Conservation (phyloP, 1,284 basidiomycete species). For the Malassezia furfur region DNA sequence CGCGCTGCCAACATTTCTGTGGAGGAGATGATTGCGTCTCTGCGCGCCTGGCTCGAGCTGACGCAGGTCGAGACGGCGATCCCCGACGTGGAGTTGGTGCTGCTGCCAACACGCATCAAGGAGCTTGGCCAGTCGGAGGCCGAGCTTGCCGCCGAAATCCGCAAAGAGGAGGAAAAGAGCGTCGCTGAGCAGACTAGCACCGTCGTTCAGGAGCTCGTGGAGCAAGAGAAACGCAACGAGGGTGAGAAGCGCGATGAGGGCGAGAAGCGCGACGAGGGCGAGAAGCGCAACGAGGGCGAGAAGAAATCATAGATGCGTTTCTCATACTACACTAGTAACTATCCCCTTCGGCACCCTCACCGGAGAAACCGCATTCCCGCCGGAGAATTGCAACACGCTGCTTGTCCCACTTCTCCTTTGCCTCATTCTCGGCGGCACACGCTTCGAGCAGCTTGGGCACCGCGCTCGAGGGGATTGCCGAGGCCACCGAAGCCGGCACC, state of each 20-base stretch:
- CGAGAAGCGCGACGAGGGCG: slow-evolving; percentile 31
- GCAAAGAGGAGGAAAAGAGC: slow-evolving; percentile 19
- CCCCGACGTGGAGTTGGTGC: slow-evolving; percentile 11
- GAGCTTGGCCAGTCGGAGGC: slow-evolving; percentile 12
- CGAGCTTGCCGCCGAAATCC: slow-evolving; percentile 14
- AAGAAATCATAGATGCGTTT: neutral
- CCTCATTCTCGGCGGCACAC: slow-evolving; percentile 28
- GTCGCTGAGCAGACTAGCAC: slow-evolving; percentile 31
- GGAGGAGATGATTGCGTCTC: neutral
- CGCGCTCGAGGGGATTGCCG: slow-evolving; percentile 30
- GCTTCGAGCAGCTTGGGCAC: slow-evolving; percentile 32
- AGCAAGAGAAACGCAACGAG: slow-evolving; percentile 24
- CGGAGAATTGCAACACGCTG: slow-evolving; percentile 35
- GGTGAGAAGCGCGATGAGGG: slow-evolving; percentile 1
- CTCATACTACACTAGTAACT: slow-evolving; percentile 25
- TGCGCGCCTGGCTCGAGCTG: slow-evolving; percentile 1
- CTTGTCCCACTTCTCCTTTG: slow-evolving; percentile 33
- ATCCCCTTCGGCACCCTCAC: slow-evolving; percentile 44
- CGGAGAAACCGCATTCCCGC: slow-evolving; percentile 35
- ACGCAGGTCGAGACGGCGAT: neutral
- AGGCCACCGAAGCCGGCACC: slow-evolving; percentile 31
- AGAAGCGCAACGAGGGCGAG: slow-evolving; percentile 17
- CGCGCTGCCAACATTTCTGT: slow-evolving; percentile 8
- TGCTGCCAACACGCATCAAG: slow-evolving; percentile 24
- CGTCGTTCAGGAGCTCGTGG: slow-evolving; percentile 31